Conservation (phyloP, 2,329 filamentous ascomycete species). For the Thelonectria blattea region DNA sequence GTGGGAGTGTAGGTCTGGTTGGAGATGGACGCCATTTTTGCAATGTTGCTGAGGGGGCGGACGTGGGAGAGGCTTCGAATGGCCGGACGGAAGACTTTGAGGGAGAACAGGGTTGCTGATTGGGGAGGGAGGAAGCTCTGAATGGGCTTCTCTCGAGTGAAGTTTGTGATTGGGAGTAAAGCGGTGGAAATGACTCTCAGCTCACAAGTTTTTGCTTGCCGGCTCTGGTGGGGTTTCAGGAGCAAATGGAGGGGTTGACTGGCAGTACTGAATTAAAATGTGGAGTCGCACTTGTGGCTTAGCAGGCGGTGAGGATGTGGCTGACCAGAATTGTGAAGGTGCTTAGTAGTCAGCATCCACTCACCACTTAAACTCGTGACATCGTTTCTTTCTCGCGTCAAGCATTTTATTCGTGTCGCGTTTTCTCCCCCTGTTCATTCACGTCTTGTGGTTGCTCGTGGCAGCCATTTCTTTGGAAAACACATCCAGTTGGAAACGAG, state of each 20-base stretch:
- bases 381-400: conserved; percentile 45
- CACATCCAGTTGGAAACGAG: conserved; percentile 12
- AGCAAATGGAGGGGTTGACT: conserved; percentile 30
- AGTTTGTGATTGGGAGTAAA: conserved; percentile 3
- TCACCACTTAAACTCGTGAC: conserved; percentile 39
- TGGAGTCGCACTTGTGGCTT: conserved; percentile 18
- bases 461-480: conserved; percentile 18
- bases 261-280: conserved; percentile 6
- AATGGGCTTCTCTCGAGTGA: conserved; percentile 31
- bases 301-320: conserved; percentile 4
- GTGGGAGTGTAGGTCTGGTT: conserved; percentile 73
- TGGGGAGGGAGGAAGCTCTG: conserved; percentile 33
- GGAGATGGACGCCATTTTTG: conserved; percentile 71
- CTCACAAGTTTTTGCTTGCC: conserved; percentile 24
- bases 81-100: conserved; percentile 45
- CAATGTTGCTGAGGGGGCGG: conserved; percentile 36
- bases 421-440: conserved; percentile 6
- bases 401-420: conserved; percentile 11
- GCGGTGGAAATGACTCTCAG: conserved; percentile 18
- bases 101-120: conserved; percentile 49
- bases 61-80: conserved; percentile 47
- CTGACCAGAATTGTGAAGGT: conserved; percentile 1
- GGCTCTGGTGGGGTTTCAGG: conserved; percentile 29
- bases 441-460: conserved; percentile 7
- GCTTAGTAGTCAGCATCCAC: neutral